Base-by-base conservation (phyloP, 2,329 filamentous ascomycete species). In the Calonectria naviculata region DNA sequence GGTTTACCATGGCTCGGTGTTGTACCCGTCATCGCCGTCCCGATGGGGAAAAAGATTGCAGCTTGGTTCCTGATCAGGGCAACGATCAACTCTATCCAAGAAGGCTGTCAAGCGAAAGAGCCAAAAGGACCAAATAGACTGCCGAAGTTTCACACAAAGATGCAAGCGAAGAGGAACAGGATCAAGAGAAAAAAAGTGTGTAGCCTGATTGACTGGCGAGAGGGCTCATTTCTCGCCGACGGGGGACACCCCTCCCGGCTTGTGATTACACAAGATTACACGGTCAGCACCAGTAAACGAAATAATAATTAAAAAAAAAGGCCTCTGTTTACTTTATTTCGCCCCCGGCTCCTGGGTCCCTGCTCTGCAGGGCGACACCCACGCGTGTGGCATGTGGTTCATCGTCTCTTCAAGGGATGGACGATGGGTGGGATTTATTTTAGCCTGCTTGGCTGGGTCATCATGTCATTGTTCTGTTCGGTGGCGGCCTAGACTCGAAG, bases 371-470 rank as follows among this genome's bases (percentile, higher is more conserved):
- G 49, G 67, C 67, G 42, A n/a, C 52, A 44, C 61, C 41, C 52
- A 60, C 68, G 64, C 72, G 29, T 58, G 41, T 63, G 52, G 52
- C 38, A 60, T 66, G 64, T 66, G 64, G 64, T 42, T 58, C 28
- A 61, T 61, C 56, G 36, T 42, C 52, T 42, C 9, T 31, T 28
- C 31, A 44, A 41, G 36, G 38, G 56, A 61, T 42, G 36, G 52
- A 58, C 52, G 52, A 38, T 34, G 52, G 19, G 10, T 9, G 34
- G 34, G 34, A 36, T 36, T 36, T 29, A 49, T 13, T 42, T n/a
- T n/a, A n/a, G 19, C 42, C 10, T 9, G 34, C 31, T 58, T 58
- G 52, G 52, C 31, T 26, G 52, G 31, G 26, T 38, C n/a, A 36
- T 24, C 52, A 58, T 58, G 60, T 47, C 21, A 34, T 34, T 47